Evolutionary conservation across 345 rosid species (phyloP).

Genomic region (Eucalyptus shirleyi): DNA sequence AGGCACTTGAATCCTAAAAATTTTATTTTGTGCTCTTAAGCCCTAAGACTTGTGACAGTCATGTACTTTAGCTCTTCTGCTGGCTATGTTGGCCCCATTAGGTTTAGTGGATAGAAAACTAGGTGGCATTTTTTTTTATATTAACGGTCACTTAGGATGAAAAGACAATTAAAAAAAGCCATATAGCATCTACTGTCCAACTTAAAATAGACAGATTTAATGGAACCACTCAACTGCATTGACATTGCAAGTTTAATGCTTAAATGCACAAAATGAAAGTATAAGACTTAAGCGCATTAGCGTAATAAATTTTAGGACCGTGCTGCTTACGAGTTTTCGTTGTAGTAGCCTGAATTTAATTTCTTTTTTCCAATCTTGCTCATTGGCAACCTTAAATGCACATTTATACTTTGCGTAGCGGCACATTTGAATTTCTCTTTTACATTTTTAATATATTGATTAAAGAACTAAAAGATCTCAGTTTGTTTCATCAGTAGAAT

Average conservation of each 20-base stretch:
- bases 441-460: not conserved
- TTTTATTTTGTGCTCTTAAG: not conserved
- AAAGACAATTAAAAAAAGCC: not conserved
- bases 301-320: not conserved
- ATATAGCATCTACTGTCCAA: not conserved
- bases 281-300: not conserved
- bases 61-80: not conserved
- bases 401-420: not conserved
- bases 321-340: not conserved
- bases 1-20: not conserved
- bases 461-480: not conserved
- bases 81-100: not conserved
- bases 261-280: not conserved
- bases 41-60: not conserved
- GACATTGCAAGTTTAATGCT: not conserved
- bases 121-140: not conserved
- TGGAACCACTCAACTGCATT: not conserved
- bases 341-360: not conserved
- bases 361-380: not conserved
- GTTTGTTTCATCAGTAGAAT: not conserved
- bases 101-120: not conserved
- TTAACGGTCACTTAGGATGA: not conserved
- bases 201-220: not conserved
- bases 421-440: not conserved
- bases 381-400: not conserved